Percentiles rank a stretch among this genome's conserved stretches.
Evolutionary conservation across 2,329 filamentous ascomycete genomes (phyloP).

Genomic region (Nemania sp.): DNA sequence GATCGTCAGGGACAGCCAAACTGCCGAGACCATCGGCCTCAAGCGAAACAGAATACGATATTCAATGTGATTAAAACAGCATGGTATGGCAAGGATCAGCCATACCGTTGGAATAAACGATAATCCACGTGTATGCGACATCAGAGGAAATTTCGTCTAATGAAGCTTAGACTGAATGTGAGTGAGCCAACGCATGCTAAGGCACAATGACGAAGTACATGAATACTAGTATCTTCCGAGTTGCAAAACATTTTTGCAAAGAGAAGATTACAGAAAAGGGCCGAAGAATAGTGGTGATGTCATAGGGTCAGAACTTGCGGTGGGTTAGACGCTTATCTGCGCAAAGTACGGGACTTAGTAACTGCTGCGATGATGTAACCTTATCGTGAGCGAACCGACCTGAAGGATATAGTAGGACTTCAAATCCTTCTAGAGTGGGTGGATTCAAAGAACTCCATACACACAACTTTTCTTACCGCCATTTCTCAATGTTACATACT

Average conservation of each 20-base stretch:
- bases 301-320: neutral
- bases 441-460: too few species aligned
- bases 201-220: neutral
- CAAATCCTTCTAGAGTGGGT: too few species aligned
- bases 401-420: too few species aligned
- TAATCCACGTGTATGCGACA: neutral
- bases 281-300: neutral
- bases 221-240: neutral
- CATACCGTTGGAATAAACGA: neutral
- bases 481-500: too few species aligned
- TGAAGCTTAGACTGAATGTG: neutral
- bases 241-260: neutral
- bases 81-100: neutral
- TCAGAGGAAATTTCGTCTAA: neutral
- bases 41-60: neutral
- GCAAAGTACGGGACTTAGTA: too few species aligned
- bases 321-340: neutral
- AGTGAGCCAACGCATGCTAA: neutral
- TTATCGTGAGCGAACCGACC: neutral
- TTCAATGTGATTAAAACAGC: neutral
- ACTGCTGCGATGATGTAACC: neutral
- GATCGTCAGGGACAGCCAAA: slow-evolving; percentile 1
- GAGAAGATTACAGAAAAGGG: neutral
- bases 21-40: neutral
- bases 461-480: too few species aligned